Base-by-base conservation (phyloP, 2,329 filamentous ascomycete genomes). In the Arachnopeziza araneosa region DNA sequence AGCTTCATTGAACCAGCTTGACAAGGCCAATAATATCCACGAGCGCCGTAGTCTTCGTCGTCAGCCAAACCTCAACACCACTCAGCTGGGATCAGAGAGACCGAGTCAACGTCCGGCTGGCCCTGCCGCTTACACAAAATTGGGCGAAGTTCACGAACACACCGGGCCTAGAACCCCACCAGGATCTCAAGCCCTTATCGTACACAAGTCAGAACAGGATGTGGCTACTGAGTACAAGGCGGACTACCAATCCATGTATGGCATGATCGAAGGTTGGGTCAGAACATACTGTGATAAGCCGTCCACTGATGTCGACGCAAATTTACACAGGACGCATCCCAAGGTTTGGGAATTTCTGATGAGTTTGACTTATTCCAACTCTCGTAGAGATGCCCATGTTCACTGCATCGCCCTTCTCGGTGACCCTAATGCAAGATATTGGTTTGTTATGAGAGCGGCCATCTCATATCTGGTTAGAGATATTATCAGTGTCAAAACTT, bases 401-500 rank as follows among this genome's bases (percentile, higher is more conserved):
- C 72, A 76, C 54, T 52, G 49, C 21, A 69, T 73, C 51, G 68
- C 66, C 50, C 68, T 78, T 10, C 66, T 78, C 0, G 62, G 64
- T n/a, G 70, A 75, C 58, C 59, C 60, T 4, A 62, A 62, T 3
- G 66, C 69, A 2, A 71, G 76, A 19, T 61, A 63, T 2, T 75
- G 70, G 64, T 74, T 78, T 48, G 64, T 77, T n/a, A 69, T 74
- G 59, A 71, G 76, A 50, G 69, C 78, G 50, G 58, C 75, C 1
- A 59, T 75, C 21, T 70, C 74, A 24, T 77, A 75, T 57, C 67
- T 77, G 4, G 63, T 74, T 21, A 64, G 72, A 24, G 64, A 73
- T 19, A 69, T 78, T 49, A 70, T 76, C 61, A 64, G 59, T 14
- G 50, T 71, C 2, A 67, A 72, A 23, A 69, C 72, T 0, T 79